Conservation (phyloP, 192 early-diverging fungal genomes). For the Dispira simplex region DNA sequence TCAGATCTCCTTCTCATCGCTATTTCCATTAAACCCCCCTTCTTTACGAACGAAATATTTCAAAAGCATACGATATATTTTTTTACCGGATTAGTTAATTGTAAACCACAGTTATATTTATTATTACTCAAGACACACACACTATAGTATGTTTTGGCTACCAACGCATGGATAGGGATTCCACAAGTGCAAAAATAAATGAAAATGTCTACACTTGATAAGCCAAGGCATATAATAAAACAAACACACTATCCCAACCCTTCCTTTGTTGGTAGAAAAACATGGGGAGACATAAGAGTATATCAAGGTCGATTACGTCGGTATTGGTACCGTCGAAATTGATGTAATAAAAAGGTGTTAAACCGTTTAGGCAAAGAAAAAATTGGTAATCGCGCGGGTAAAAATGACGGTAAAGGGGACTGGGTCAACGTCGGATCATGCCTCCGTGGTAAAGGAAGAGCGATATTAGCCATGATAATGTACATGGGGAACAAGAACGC, state of each 20-base stretch:
- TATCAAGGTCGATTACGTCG: constrained; percentile 11
- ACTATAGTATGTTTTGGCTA: neutral
- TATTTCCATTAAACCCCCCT: too few relatives aligned
- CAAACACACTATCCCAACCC: too few relatives aligned
- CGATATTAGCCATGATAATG: constrained; percentile 37
- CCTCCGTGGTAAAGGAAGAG: constrained; percentile 21
- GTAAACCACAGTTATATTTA: too few relatives aligned
- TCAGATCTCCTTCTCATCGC: too few relatives aligned
- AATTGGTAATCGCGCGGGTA: constrained; percentile 21
- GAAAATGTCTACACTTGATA: neutral
- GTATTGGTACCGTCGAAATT: constrained; percentile 11
- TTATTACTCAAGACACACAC: neutral
- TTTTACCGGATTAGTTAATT: too few relatives aligned
- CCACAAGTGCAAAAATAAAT: neutral
- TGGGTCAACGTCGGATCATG: neutral
- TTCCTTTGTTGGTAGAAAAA: too few relatives aligned
- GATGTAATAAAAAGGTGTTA: neutral
- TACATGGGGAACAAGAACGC: constrained; percentile 33
- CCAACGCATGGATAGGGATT: neutral
- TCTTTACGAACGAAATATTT: too few relatives aligned
- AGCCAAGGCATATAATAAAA: too few relatives aligned
- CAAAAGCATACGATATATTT: too few relatives aligned
- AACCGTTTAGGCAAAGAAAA: constrained; percentile 13
- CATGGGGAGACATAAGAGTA: too few relatives aligned
- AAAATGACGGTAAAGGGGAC: constrained; percentile 3